Evolutionary conservation across 2,329 filamentous ascomycete species (phyloP).

Genomic region (Dactylellina leptospora): DNA sequence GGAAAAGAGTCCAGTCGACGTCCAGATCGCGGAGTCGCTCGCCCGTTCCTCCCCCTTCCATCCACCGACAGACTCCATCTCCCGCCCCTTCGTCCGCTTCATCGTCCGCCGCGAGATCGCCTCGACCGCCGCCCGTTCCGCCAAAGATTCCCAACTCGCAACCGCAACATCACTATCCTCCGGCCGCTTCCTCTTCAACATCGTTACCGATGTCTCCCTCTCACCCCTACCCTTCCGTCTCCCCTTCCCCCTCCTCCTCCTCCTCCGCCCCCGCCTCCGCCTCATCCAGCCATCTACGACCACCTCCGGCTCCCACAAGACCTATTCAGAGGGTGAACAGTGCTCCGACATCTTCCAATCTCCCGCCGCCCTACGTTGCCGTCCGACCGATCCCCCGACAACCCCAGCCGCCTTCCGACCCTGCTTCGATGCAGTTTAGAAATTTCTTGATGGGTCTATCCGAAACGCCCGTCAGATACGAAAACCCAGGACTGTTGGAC

Average conservation of each 20-base stretch:
- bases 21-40: slow-evolving; percentile 69
- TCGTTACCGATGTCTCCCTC: slow-evolving; percentile 55
- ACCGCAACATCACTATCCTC: slow-evolving; percentile 37
- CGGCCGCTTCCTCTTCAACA: slow-evolving; percentile 44
- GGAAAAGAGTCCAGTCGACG: slow-evolving; percentile 60
- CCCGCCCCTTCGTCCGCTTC: slow-evolving; percentile 54
- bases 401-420: slow-evolving; percentile 79
- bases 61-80: slow-evolving; percentile 57
- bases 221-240: slow-evolving; percentile 56
- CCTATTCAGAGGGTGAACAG: slow-evolving; percentile 58
- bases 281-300: slow-evolving; percentile 59
- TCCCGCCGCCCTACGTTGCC: slow-evolving; percentile 70
- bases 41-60: slow-evolving; percentile 65
- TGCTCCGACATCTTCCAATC: slow-evolving; percentile 35
- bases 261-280: slow-evolving; percentile 55
- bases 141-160: slow-evolving; percentile 55
- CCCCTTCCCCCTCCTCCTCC: slow-evolving; percentile 54
- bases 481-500: slow-evolving; percentile 93
- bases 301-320: slow-evolving; percentile 53
- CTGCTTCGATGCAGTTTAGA: slow-evolving; percentile 76
- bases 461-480: slow-evolving; percentile 88
- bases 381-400: slow-evolving; percentile 65
- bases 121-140: slow-evolving; percentile 58
- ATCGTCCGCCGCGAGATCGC: slow-evolving; percentile 63
- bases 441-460: slow-evolving; percentile 87